phyloP scores from a whole-genome alignment of 306 rosid species.

The Argentina anserina region DNA sequence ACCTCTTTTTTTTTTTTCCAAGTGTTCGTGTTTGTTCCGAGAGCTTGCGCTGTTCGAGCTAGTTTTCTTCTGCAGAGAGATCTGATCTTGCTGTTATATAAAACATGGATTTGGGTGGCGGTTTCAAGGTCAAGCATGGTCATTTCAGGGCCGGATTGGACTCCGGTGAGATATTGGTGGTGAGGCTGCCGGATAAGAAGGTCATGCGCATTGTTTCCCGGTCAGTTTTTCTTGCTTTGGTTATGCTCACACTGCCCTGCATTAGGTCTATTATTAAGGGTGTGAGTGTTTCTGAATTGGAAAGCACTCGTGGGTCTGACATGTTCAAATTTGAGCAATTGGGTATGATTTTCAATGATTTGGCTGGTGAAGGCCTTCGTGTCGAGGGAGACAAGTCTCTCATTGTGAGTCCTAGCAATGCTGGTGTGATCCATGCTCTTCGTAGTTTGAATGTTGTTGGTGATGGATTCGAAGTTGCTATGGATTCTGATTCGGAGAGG shows the following conservation, averaged over 20 bases:
- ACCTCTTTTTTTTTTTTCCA: too few relatives aligned
- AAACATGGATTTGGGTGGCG: constrained; percentile 27
- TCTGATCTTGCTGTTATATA: not conserved
- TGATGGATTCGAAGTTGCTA: constrained; percentile 26
- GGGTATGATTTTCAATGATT: constrained; percentile 45
- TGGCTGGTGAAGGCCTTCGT: constrained; percentile 51
- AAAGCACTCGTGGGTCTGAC: not conserved
- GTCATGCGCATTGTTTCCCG: constrained; percentile 51
- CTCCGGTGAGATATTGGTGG: constrained; percentile 35
- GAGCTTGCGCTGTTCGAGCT: constrained; percentile 15
- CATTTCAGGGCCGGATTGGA: constrained; percentile 27
- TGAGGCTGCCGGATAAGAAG: constrained; percentile 44
- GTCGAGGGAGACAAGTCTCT: constrained; percentile 42
- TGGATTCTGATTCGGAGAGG: constrained; percentile 37
- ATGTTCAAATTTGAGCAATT: constrained; percentile 28
- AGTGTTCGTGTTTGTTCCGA: not conserved
- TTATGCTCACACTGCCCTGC: constrained; percentile 46
- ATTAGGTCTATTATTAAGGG: constrained; percentile 30
- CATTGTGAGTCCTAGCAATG: constrained; percentile 37
- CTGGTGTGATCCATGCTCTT: constrained; percentile 16
- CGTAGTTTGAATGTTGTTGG: constrained; percentile 6
- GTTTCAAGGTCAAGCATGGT: constrained; percentile 25
- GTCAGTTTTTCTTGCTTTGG: constrained; percentile 51
- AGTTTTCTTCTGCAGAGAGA: not conserved
- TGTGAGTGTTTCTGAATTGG: constrained; percentile 11